Evolutionary conservation across 345 rosid genomes (phyloP).

Genomic region (Leavenworthia alabamica): DNA sequence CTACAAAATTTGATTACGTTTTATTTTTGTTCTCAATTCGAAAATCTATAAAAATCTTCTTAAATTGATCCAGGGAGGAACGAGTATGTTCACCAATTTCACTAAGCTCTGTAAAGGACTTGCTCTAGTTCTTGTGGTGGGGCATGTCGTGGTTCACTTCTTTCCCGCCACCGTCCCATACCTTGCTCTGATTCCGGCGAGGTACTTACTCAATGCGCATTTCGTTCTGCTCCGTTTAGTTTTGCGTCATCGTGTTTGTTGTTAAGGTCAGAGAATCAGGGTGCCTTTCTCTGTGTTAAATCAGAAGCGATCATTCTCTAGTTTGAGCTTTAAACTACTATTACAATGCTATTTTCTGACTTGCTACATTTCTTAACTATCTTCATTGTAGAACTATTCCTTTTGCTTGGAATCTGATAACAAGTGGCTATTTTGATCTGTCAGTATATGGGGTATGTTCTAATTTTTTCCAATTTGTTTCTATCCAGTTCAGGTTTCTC

Average conservation of each 20-base stretch:
- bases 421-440: constrained; percentile 87
- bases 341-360: no score
- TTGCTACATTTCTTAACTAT: not conserved
- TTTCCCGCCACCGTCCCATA: constrained; percentile 60
- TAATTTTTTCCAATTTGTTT: not conserved
- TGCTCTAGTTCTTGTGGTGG: constrained; percentile 66
- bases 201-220: constrained; percentile 34
- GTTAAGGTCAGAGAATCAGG: not conserved
- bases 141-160: constrained; percentile 74
- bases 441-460: constrained; percentile 72
- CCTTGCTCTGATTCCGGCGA: constrained; percentile 92
- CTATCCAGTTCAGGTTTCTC: not conserved
- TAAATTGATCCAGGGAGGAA: constrained; percentile 40
- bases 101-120: constrained; percentile 90
- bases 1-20: not conserved
- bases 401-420: constrained; percentile 90
- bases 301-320: no score
- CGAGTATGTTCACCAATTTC: constrained; percentile 59
- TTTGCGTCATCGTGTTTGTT: not conserved
- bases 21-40: not conserved
- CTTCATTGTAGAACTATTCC: constrained; percentile 77
- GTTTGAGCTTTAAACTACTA: no score
- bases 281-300: not conserved
- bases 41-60: not conserved
- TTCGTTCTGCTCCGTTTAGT: not conserved